Conservation (phyloP, 2,329 filamentous ascomycete genomes). For the Cadophora sp. region DNA sequence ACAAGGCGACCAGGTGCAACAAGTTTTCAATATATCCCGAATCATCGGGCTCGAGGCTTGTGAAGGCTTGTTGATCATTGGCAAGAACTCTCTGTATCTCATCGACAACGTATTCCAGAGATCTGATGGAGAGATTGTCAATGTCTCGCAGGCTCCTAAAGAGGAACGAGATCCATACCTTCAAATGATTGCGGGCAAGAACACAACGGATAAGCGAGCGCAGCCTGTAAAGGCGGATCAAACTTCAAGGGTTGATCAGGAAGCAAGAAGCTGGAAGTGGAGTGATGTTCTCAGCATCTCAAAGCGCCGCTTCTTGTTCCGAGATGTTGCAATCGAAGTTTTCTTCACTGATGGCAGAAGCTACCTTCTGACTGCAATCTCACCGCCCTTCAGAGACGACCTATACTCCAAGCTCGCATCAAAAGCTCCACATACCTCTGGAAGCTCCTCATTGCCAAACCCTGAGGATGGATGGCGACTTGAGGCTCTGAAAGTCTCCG, state of each 20-base stretch:
- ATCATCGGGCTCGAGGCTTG: slow-evolving; percentile 93
- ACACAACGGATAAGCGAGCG: slow-evolving; percentile 65
- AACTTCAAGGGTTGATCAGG: slow-evolving; percentile 80
- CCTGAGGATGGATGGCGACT: slow-evolving; percentile 92
- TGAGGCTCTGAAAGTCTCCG: slow-evolving; percentile 76
- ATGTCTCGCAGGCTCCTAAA: slow-evolving; percentile 89
- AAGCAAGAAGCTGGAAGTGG: slow-evolving; percentile 93
- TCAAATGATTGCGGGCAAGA: slow-evolving; percentile 83
- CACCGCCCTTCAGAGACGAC: slow-evolving; percentile 76
- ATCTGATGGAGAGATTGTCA: slow-evolving; percentile 93
- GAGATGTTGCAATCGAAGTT: slow-evolving; percentile 94
- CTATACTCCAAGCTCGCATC: slow-evolving; percentile 77
- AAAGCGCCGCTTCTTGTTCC: slow-evolving; percentile 92
- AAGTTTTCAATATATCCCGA: slow-evolving; percentile 93
- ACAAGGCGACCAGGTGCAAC: slow-evolving; percentile 88
- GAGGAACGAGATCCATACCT: slow-evolving; percentile 96
- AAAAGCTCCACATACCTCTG: slow-evolving; percentile 82
- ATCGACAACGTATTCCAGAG: slow-evolving; percentile 97
- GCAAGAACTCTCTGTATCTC: slow-evolving; percentile 90
- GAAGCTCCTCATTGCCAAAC: slow-evolving; percentile 71
- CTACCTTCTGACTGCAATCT: slow-evolving; percentile 88
- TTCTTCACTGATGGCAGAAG: slow-evolving; percentile 98
- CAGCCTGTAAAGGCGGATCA: slow-evolving; percentile 69
- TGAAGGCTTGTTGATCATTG: slow-evolving; percentile 91
- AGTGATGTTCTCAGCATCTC: slow-evolving; percentile 93